Percentiles rank a stretch among this genome's conserved stretches.
Conservation (phyloP, 495 filamentous ascomycete species). For the Trichocladium antarcticum region DNA sequence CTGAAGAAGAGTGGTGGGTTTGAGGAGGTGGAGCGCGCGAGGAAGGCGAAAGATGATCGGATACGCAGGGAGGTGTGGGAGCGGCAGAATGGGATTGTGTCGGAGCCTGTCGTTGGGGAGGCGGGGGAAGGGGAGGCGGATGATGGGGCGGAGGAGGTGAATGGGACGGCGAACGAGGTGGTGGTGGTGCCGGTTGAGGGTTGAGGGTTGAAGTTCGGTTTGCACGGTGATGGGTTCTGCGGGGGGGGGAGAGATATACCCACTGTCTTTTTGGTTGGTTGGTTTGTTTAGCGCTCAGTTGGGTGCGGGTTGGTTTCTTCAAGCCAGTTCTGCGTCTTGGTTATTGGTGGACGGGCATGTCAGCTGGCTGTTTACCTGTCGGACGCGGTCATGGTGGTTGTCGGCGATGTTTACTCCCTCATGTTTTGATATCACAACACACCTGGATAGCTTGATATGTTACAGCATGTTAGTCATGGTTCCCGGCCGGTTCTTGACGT, state of each 20-base stretch:
- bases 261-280: background rate
- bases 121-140: background rate
- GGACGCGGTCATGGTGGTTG: too few species aligned
- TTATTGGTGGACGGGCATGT: background rate
- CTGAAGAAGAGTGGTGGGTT: slow-evolving; percentile 92
- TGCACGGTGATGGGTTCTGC: background rate
- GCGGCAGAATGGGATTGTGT: slow-evolving; percentile 43
- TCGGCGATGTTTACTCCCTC: too few species aligned
- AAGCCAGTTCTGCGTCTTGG: background rate
- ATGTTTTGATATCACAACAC: too few species aligned
- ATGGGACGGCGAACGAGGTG: background rate
- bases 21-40: slow-evolving; percentile 80
- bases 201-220: background rate
- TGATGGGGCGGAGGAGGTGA: background rate
- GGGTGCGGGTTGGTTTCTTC: background rate
- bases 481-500: background rate
- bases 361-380: too few species aligned
- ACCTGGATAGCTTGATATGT: too few species aligned
- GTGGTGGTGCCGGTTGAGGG: background rate
- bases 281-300: background rate
- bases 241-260: background rate
- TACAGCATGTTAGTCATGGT: background rate
- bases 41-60: slow-evolving; percentile 77
- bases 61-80: slow-evolving; percentile 81
- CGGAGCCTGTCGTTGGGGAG: slow-evolving; percentile 20